Conservation (phyloP, 202 grass and related monocot species). For the Digitaria exilis region DNA sequence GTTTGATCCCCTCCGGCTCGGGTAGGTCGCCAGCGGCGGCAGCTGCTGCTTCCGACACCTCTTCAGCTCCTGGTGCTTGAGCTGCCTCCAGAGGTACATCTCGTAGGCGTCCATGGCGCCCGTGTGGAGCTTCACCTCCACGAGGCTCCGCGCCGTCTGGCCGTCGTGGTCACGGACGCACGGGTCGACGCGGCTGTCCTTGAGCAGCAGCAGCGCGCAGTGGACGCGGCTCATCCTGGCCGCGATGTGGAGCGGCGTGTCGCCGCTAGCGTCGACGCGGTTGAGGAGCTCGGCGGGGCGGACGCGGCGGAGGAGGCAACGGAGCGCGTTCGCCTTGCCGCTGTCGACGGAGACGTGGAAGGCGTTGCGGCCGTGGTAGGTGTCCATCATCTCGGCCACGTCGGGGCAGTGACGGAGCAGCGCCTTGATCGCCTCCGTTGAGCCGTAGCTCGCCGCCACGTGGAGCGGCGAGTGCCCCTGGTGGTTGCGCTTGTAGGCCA, state of each 20-base stretch:
- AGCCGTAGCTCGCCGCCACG: constrained; percentile 46
- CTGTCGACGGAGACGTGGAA: constrained; percentile 38
- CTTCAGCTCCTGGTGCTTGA: constrained; percentile 58
- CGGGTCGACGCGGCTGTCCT: background rate
- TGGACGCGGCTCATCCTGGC: constrained; percentile 36
- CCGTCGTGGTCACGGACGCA: background rate
- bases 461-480: constrained; percentile 39
- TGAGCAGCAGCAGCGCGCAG: constrained; percentile 41
- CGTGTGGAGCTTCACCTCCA: constrained; percentile 27
- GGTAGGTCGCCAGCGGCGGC: constrained; percentile 38
- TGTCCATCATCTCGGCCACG: constrained; percentile 45
- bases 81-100: constrained; percentile 69
- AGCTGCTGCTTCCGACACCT: constrained; percentile 63
- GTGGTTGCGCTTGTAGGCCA: constrained; percentile 42
- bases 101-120: constrained; percentile 41
- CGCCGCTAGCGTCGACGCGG: constrained; percentile 30
- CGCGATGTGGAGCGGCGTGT: constrained; percentile 60
- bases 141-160: constrained; percentile 31
- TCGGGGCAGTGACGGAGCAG: constrained; percentile 51
- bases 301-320: constrained; percentile 40
- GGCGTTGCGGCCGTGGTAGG: constrained; percentile 33
- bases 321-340: constrained; percentile 30
- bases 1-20: constrained; percentile 22
- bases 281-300: constrained; percentile 53
- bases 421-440: constrained; percentile 39